Evolutionary conservation across 495 filamentous ascomycete genomes (phyloP), one percentile per base, ranked within the genome.

Genomic region (Bacidia gigantensis): DNA sequence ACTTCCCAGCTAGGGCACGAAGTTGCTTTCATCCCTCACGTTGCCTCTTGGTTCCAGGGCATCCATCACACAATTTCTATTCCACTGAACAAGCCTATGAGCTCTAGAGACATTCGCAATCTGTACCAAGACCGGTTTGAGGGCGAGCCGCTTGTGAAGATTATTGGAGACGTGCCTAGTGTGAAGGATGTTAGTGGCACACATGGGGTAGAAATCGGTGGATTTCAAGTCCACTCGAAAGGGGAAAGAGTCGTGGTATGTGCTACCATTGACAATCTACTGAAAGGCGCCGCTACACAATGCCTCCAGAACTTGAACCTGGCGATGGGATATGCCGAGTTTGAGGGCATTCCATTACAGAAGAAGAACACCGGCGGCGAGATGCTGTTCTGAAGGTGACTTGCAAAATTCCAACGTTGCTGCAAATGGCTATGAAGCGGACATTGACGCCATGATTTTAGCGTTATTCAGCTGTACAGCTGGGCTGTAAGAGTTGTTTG

Each of bases 251-350:
- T 90, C 0, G 92, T 98, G 47, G 80, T 98, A 47, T 94, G 89
- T 64, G 89, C 84, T 20, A 95, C 90, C n/a, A 97, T 98, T 58
- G 92, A 98, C 66, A 97, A 98, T 69, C 71, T 97, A 55, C 74
- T 95, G 50, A 98, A 98, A 79, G 92, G 92, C 38, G 92, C 92
- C 38, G 89, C 88, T 5, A 98, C 92, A 46, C 92, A 97, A 70
- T 95, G 88, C 69, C 67, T 95, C 45, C 64, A 89, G 75, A 96
- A 96, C 67, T 94, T 96, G 87, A 96, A 96, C 71, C 74, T 98
- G 50, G 85, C 89, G 53, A 78, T 95, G 26, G 90, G 92, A 45
- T 96, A 93, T 69, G 82, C 76, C 25, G 89, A 95, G 70, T 95
- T 87, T 66, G 83, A 94, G 65, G 90, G 89, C 38, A 94, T 95